Evolutionary conservation across 176 grass and related monocot genomes (phyloP).

Genomic region (Eleusine coracana): DNA sequence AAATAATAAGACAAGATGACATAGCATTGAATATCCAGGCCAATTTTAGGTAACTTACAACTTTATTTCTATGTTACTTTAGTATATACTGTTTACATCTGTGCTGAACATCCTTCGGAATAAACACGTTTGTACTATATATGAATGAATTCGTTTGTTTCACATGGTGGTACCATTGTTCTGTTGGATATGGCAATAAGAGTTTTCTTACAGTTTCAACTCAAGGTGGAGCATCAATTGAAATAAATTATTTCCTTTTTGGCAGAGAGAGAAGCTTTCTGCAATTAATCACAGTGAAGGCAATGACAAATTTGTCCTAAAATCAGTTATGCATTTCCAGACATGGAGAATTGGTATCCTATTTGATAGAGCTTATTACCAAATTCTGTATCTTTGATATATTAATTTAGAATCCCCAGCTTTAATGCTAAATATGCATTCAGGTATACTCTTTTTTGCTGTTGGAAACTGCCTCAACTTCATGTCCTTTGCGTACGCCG

Average conservation of each 20-base stretch:
- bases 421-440: slow-evolving; percentile 50
- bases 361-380: slow-evolving; percentile 1
- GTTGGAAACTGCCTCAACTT: slow-evolving; percentile 97
- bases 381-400: slow-evolving; percentile 4
- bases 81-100: slow-evolving; percentile 19
- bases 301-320: slow-evolving; percentile 69
- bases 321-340: slow-evolving; percentile 93
- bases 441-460: slow-evolving; percentile 94
- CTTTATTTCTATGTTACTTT: slow-evolving; percentile 26
- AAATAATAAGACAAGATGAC: background rate
- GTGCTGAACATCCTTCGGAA: background rate
- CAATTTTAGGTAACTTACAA: background rate
- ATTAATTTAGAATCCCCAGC: slow-evolving; percentile 24
- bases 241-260: slow-evolving; percentile 28
- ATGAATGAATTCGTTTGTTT: slow-evolving; percentile 7
- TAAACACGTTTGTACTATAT: background rate
- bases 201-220: background rate
- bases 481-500: slow-evolving; percentile 94
- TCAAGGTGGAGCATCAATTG: background rate
- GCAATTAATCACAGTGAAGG: slow-evolving; percentile 59
- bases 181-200: background rate
- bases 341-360: slow-evolving; percentile 93
- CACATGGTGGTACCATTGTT: slow-evolving; percentile 37
- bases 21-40: background rate
- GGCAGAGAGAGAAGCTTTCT: slow-evolving; percentile 84